These are phyloP conservation scores for Aquilaria yunnanensis DNA, from an alignment of 345 rosid genomes.

Conservation along the genomic window DNA sequence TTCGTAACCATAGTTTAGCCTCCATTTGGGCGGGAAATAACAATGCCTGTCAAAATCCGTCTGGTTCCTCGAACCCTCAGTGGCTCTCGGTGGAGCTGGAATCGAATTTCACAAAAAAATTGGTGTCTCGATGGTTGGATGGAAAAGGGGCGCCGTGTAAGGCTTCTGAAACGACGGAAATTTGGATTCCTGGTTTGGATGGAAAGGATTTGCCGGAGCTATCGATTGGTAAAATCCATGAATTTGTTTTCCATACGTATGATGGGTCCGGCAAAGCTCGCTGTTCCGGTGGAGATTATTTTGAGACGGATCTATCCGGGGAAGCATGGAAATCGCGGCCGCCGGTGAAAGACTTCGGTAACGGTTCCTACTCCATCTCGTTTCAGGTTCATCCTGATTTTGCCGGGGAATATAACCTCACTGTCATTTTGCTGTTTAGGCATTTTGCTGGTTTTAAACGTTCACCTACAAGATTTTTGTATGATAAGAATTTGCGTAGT, in stretches of 20 bases:
- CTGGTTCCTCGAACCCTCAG: slow-evolving; percentile 1
- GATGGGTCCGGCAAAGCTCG: slow-evolving; percentile 44
- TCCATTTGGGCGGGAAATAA: too few species aligned
- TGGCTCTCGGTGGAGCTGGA: slow-evolving; percentile 57
- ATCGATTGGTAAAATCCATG: slow-evolving; percentile 59
- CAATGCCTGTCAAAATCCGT: not conserved
- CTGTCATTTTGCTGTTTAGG: slow-evolving; percentile 67
- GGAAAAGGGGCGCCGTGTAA: slow-evolving; percentile 65
- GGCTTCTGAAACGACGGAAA: slow-evolving; percentile 49
- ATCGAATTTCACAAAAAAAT: slow-evolving; percentile 40
- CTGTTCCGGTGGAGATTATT: slow-evolving; percentile 87
- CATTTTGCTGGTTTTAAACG: slow-evolving; percentile 70
- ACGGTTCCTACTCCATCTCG: slow-evolving; percentile 66
- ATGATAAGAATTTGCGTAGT: slow-evolving; percentile 44
- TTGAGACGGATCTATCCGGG: slow-evolving; percentile 84
- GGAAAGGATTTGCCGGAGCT: slow-evolving; percentile 41
- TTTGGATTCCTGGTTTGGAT: slow-evolving; percentile 52
- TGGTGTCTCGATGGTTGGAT: slow-evolving; percentile 55
- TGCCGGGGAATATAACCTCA: slow-evolving; percentile 59
- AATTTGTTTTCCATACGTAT: slow-evolving; percentile 53
- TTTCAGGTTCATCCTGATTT: slow-evolving; percentile 94
- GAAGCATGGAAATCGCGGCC: slow-evolving; percentile 89
- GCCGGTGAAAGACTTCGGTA: slow-evolving; percentile 62
- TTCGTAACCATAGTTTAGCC: not conserved
- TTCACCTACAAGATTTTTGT: slow-evolving; percentile 59